Evolutionary conservation across 2,329 filamentous ascomycete species (phyloP).

Genomic region (Aspergillus felis): DNA sequence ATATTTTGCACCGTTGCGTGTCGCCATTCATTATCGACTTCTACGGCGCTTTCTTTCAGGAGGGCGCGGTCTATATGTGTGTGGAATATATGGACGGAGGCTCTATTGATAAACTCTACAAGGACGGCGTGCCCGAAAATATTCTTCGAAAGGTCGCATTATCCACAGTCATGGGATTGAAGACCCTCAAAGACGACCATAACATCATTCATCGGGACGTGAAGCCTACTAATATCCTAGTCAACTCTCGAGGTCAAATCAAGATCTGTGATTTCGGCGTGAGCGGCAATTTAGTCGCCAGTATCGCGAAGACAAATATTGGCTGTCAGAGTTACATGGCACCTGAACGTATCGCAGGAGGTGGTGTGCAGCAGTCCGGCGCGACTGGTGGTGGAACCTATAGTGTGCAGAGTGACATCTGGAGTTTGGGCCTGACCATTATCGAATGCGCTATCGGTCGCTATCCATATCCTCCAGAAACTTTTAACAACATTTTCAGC

Average conservation of each 20-base stretch:
- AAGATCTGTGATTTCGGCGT: slow-evolving; percentile 99
- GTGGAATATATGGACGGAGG: slow-evolving; percentile 99
- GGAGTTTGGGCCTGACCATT: slow-evolving; percentile 89
- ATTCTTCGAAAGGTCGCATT: slow-evolving; percentile 87
- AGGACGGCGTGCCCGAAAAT: slow-evolving; percentile 81
- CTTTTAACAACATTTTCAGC: slow-evolving; percentile 97
- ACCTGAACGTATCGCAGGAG: slow-evolving; percentile 87
- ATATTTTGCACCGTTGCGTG: slow-evolving; percentile 90
- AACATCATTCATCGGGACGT: slow-evolving; percentile 99
- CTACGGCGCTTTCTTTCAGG: slow-evolving; percentile 97
- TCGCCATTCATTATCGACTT: slow-evolving; percentile 98
- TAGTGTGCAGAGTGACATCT: slow-evolving; percentile 96
- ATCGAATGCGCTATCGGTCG: slow-evolving; percentile 93
- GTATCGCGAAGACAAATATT: slow-evolving; percentile 98
- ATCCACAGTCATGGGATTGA: slow-evolving; percentile 84
- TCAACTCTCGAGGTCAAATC: slow-evolving; percentile 84
- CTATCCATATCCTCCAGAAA: slow-evolving; percentile 95
- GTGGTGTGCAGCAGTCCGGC: slow-evolving; percentile 69
- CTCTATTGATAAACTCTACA: slow-evolving; percentile 93
- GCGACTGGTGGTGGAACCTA: slow-evolving; percentile 78
- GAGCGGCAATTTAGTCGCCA: slow-evolving; percentile 91
- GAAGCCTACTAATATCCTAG: slow-evolving; percentile 96
- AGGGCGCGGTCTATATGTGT: slow-evolving; percentile 97
- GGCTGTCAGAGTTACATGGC: slow-evolving; percentile 99
- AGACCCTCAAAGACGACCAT: slow-evolving; percentile 92